A percentile compares a stretch with the other conserved stretches of the same genome.
Evolutionary conservation across 2,329 filamentous ascomycete genomes (phyloP).

Genomic region (Nigrospora oryzae): DNA sequence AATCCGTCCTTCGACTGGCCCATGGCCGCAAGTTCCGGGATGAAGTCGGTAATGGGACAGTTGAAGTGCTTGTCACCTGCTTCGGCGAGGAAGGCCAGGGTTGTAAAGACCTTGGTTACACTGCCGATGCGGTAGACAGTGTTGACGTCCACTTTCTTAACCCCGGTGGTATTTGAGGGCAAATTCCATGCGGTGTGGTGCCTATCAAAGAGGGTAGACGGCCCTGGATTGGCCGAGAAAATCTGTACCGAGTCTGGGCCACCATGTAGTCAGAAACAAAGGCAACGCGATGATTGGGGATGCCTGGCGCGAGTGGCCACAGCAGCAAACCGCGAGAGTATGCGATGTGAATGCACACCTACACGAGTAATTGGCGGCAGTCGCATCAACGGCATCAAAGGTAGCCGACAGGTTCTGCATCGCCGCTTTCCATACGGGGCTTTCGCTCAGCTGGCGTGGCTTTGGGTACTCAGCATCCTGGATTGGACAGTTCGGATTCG

Average conservation of each 20-base stretch:
- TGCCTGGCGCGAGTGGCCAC: no score
- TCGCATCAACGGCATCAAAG: neutral
- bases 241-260: neutral
- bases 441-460: neutral
- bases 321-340: no score
- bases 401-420: neutral
- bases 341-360: no score
- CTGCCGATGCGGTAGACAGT: slow-evolving; percentile 21
- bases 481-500: slow-evolving; percentile 2
- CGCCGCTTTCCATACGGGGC: slow-evolving; percentile 1
- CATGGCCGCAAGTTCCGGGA: slow-evolving; percentile 26
- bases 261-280: no score
- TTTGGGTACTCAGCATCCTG: slow-evolving; percentile 1
- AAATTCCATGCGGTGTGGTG: slow-evolving; percentile 19
- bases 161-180: slow-evolving; percentile 17
- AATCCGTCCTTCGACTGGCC: slow-evolving; percentile 5
- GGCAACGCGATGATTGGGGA: no score
- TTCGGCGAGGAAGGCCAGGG: slow-evolving; percentile 23
- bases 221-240: slow-evolving; percentile 2
- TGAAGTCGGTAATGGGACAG: slow-evolving; percentile 27
- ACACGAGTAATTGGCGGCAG: slow-evolving; percentile 1
- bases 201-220: slow-evolving; percentile 1
- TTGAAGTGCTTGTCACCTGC: slow-evolving; percentile 24
- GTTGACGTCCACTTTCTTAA: slow-evolving; percentile 12
- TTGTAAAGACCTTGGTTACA: slow-evolving; percentile 27